Conservation (phyloP, 352 stramenopile species). For the Peronospora destructor region DNA sequence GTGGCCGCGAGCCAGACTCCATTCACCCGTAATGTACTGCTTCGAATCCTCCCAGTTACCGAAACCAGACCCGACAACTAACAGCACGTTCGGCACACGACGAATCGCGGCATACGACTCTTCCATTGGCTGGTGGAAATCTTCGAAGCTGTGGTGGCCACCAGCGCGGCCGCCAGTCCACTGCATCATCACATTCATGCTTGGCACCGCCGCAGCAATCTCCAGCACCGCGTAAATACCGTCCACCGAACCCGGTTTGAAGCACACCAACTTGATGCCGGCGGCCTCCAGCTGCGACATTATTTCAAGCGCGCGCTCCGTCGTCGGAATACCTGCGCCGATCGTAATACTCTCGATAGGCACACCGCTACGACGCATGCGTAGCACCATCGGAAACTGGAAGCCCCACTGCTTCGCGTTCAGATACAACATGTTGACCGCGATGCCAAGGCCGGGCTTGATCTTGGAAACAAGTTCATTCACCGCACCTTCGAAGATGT, state of each 20-base stretch:
- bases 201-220: constrained; percentile 51
- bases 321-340: constrained; percentile 73
- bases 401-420: constrained; percentile 87
- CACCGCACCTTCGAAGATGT: constrained; percentile 68
- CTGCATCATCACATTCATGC: constrained; percentile 81
- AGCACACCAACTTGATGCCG: constrained; percentile 75
- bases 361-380: constrained; percentile 65
- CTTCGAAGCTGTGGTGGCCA: constrained; percentile 85
- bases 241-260: constrained; percentile 80
- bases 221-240: constrained; percentile 73
- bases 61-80: constrained; percentile 84
- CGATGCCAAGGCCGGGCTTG: constrained; percentile 61
- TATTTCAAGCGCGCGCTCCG: constrained; percentile 74
- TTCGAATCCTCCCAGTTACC: constrained; percentile 78
- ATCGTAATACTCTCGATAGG: constrained; percentile 88
- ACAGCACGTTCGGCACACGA: constrained; percentile 68
- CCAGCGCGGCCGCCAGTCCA: constrained; percentile 82
- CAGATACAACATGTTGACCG: constrained; percentile 87
- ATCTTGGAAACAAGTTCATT: constrained; percentile 64
- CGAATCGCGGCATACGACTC: constrained; percentile 72
- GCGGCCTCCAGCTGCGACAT: constrained; percentile 51
- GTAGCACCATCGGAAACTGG: constrained; percentile 84
- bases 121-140: constrained; percentile 78
- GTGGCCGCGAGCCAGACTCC: constrained; percentile 51
- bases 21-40: constrained; percentile 79